These are phyloP conservation scores for Linum tenue DNA, from an alignment of 345 rosid genomes.

Conservation along the genomic window DNA sequence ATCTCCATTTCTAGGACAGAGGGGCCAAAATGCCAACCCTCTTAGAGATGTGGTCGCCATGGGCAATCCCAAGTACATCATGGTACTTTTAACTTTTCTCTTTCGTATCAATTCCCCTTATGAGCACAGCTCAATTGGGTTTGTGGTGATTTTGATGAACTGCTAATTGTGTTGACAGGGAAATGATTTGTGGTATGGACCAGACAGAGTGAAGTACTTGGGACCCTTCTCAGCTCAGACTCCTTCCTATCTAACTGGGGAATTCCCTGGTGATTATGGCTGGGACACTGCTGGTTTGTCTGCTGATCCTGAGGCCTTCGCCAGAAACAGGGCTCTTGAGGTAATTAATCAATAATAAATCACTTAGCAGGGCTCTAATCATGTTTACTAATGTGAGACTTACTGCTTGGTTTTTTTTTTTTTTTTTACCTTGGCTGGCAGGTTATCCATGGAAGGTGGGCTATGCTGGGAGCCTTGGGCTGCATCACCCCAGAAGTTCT, in stretches of 20 bases:
- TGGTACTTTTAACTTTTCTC: slow-evolving; percentile 30
- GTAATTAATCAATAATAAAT: slow-evolving; percentile 12
- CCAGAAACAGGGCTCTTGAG: slow-evolving; percentile 96
- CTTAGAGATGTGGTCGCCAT: slow-evolving; percentile 57
- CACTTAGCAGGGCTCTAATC: not conserved
- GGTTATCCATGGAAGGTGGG: slow-evolving; percentile 97
- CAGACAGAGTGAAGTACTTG: slow-evolving; percentile 88
- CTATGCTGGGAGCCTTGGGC: slow-evolving; percentile 92
- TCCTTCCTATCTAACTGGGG: slow-evolving; percentile 83
- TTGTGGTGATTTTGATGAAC: slow-evolving; percentile 8
- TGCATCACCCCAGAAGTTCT: slow-evolving; percentile 92
- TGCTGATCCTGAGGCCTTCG: slow-evolving; percentile 94
- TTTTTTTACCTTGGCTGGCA: slow-evolving; percentile 7
- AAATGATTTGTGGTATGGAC: slow-evolving; percentile 88
- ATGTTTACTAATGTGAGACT: not conserved
- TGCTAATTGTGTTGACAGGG: slow-evolving; percentile 24
- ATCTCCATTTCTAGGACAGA: slow-evolving; percentile 67
- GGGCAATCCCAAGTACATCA: slow-evolving; percentile 60
- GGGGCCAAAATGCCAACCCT: slow-evolving; percentile 45
- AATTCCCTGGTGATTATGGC: slow-evolving; percentile 93
- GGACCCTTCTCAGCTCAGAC: slow-evolving; percentile 97
- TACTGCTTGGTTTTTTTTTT: not conserved
- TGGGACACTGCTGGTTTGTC: slow-evolving; percentile 98
- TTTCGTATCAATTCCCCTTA: not conserved
- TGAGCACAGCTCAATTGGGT: not conserved